phyloP scores from a whole-genome alignment of 1,139 yeast species.

The Keqinozyma sinolaborantium region DNA sequence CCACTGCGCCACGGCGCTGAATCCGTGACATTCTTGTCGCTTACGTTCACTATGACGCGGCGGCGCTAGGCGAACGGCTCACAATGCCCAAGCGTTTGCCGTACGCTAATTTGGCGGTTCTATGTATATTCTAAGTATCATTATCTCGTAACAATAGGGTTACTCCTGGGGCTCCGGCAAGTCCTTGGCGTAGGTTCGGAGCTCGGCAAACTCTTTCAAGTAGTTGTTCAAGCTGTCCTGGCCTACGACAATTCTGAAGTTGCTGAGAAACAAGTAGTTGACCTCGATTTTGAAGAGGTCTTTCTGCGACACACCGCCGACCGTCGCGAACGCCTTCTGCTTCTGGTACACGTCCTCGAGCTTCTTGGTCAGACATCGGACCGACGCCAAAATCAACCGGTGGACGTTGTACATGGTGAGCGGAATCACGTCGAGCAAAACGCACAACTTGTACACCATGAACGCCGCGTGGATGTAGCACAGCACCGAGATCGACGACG shows the following conservation, averaged over 20 bases:
- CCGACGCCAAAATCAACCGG: constrained; percentile 37
- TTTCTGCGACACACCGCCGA: constrained; percentile 39
- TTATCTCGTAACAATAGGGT: too few species aligned
- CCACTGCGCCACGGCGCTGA: constrained; percentile 97
- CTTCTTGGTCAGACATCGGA: constrained; percentile 43
- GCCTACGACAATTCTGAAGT: constrained; percentile 38
- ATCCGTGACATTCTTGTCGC: background rate
- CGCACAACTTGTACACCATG: constrained; percentile 33
- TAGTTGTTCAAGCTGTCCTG: constrained; percentile 31
- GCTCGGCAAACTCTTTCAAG: constrained; percentile 14
- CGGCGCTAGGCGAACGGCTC: too few species aligned
- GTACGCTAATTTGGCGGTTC: too few species aligned
- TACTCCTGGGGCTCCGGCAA: too few species aligned
- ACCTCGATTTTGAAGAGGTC: constrained; percentile 41
- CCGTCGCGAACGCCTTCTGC: constrained; percentile 41
- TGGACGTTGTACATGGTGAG: constrained; percentile 34
- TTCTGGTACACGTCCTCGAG: constrained; percentile 44
- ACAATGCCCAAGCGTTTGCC: too few species aligned
- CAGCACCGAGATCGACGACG: constrained; percentile 37
- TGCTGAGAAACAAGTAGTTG: constrained; percentile 38
- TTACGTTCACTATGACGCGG: too few species aligned
- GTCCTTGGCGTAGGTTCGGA: too few species aligned
- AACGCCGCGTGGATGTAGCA: constrained; percentile 41
- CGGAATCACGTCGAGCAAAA: constrained; percentile 29
- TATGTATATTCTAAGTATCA: too few species aligned